Percentiles rank a stretch among this genome's conserved stretches.
phyloP scores from a whole-genome alignment of 257 asterid genomes.

The Lithospermum erythrorhizon region DNA sequence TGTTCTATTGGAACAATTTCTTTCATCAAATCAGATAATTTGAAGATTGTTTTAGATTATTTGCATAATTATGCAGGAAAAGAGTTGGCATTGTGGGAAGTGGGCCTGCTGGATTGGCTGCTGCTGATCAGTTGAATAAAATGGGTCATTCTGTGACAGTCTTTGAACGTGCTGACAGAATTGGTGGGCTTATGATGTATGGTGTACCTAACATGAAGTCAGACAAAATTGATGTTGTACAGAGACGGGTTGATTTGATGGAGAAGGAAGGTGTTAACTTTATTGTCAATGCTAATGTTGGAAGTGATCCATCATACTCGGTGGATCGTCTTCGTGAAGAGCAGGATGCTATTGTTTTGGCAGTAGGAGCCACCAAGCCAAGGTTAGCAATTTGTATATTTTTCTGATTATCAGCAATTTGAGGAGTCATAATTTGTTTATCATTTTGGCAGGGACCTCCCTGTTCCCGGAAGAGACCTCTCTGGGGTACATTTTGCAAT shows the following conservation, averaged over 20 bases:
- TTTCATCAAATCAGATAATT: background rate
- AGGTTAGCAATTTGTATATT: too few relatives aligned
- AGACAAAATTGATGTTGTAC: conserved; percentile 76
- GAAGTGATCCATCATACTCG: conserved; percentile 59
- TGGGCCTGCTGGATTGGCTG: conserved; percentile 98
- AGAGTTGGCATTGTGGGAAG: conserved; percentile 82
- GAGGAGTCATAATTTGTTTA: too few relatives aligned
- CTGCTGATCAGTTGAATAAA: conserved; percentile 90
- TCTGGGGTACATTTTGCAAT: conserved; percentile 96
- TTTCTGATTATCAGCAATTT: too few relatives aligned
- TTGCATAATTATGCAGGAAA: too few relatives aligned
- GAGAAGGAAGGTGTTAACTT: conserved; percentile 83
- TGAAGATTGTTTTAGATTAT: too few relatives aligned
- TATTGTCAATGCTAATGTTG: conserved; percentile 76
- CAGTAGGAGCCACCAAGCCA: conserved; percentile 93
- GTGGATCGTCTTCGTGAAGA: conserved; percentile 62
- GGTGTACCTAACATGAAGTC: conserved; percentile 99
- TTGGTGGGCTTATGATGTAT: conserved; percentile 99
- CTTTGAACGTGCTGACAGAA: conserved; percentile 91
- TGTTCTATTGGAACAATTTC: too few relatives aligned
- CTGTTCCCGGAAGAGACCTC: conserved; percentile 90
- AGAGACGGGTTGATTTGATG: conserved; percentile 92
- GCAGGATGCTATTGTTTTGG: conserved; percentile 80
- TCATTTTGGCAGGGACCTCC: conserved; percentile 69
- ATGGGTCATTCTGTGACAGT: conserved; percentile 88